phyloP scores from a whole-genome alignment of 2,329 filamentous ascomycete species.

The Lecanicillium sp. region DNA sequence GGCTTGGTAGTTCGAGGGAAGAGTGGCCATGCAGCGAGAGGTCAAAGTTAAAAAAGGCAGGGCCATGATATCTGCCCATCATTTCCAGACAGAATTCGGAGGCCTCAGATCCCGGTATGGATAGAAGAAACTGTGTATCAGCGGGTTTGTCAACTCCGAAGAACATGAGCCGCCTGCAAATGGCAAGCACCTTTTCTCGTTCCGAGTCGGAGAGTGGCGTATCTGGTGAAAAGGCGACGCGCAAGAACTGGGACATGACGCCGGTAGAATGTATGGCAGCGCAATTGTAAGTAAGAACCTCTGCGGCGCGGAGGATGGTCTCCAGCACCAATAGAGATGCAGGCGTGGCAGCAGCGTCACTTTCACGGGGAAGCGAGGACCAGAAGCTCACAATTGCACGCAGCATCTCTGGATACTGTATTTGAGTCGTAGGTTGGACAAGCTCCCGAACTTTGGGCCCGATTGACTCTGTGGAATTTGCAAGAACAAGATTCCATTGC shows the following conservation, averaged over 20 bases:
- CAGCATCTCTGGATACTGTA: constrained; percentile 59
- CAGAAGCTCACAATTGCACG: constrained; percentile 57
- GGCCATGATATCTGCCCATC: constrained; percentile 66
- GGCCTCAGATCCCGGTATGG: constrained; percentile 44
- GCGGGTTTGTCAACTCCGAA: constrained; percentile 75
- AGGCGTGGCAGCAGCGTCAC: constrained; percentile 38
- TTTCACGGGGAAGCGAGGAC: constrained; percentile 52
- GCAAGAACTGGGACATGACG: constrained; percentile 60
- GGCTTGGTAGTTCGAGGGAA: constrained; percentile 81
- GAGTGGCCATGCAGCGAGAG: constrained; percentile 81
- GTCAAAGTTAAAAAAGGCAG: constrained; percentile 90
- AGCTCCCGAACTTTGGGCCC: constrained; percentile 40
- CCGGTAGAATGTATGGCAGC: constrained; percentile 66
- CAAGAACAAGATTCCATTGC: constrained; percentile 33
- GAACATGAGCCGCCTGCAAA: constrained; percentile 65
- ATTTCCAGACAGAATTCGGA: constrained; percentile 68
- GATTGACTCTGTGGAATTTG: constrained; percentile 32
- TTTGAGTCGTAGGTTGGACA: constrained; percentile 43
- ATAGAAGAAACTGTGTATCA: constrained; percentile 70
- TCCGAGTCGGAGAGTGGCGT: constrained; percentile 50
- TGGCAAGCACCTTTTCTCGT: constrained; percentile 51
- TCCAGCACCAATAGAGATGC: constrained; percentile 61
- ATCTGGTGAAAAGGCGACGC: constrained; percentile 50
- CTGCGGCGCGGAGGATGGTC: constrained; percentile 52
- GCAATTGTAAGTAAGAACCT: constrained; percentile 62